Evolutionary conservation across 2,329 filamentous ascomycete species (phyloP).

Genomic region (Colletotrichum aenigma): DNA sequence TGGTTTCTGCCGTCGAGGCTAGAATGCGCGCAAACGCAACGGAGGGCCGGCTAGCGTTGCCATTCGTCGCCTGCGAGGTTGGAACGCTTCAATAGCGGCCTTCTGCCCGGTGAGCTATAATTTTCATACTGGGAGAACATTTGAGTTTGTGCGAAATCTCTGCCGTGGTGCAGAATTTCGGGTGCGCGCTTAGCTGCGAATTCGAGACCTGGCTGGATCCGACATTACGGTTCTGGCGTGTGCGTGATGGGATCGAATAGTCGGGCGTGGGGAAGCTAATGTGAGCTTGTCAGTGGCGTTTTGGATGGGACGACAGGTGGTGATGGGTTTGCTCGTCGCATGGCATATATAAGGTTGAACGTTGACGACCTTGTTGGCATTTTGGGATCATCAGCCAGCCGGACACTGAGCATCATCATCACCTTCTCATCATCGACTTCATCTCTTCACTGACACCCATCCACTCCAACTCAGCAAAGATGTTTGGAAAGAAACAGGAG

Average conservation of each 20-base stretch:
- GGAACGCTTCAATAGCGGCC: not conserved
- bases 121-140: not conserved
- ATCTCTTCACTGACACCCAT: not conserved
- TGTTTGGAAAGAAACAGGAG: conserved; percentile 26
- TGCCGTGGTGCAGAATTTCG: not conserved
- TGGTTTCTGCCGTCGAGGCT: not conserved
- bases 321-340: not conserved
- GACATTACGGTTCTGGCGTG: not conserved
- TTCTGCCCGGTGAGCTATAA: not conserved
- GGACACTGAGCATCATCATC: not conserved
- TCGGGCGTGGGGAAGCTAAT: not conserved
- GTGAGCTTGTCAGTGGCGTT: not conserved
- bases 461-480: not conserved
- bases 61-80: not conserved
- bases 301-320: not conserved
- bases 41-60: not conserved
- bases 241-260: not conserved
- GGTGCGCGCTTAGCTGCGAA: not conserved
- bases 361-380: not conserved
- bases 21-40: not conserved
- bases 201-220: not conserved
- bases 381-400: not conserved
- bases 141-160: not conserved
- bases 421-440: not conserved
- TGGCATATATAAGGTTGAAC: not conserved